Base-by-base conservation (phyloP, 2,329 filamentous ascomycete species). In the Penicillium digitatum region DNA sequence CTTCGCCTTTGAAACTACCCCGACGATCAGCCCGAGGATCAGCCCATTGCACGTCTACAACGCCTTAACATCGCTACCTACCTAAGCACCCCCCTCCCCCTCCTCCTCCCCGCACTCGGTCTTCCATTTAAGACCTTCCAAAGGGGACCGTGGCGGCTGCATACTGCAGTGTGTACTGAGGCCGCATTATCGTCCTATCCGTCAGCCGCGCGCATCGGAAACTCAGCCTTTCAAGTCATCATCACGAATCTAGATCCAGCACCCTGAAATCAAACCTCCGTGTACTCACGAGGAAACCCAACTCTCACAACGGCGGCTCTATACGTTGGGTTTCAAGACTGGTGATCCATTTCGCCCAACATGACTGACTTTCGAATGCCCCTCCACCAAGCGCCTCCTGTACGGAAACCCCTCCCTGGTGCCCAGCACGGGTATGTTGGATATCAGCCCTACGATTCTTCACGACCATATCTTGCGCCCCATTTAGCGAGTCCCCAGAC, bases 281-380 rank as follows among this genome's bases (percentile, higher is more conserved):
- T 45, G 16, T 48, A 42, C 14, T 54, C 39, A 47, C 48, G 52
- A 58, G 46, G 44, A 48, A 29, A 45, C 32, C 14, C 11, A 31
- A 43, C 16, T 27, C 27, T 38, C 26, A 18, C 16, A 32, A 27
- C 31, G 20, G 16, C 46, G 7, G 27, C n/a, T 16, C 22, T 56
- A 27, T 50, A 51, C 34, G 38, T 47, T 38, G 38, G 45, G 20
- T 47, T 63, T 58, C 49, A 69, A 71, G 68, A 66, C 66, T 53
- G 60, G 61, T 56, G 60, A 66, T 50, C 65, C 29, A 46, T 55
- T 60, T 52, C 63, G 59, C 63, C 62, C 60, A 72, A 61, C 53
- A 73, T 71, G 66, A 71, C 71, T 48, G 71, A 73, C 52, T 73
- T 72, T 61, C 71, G 71, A 56, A 56, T 72, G 49, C 69, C 69